Evolutionary conservation across 371 early-diverging fungal species (phyloP), one percentile per base, ranked within the genome.

Genomic region (Mucor irregularis): DNA sequence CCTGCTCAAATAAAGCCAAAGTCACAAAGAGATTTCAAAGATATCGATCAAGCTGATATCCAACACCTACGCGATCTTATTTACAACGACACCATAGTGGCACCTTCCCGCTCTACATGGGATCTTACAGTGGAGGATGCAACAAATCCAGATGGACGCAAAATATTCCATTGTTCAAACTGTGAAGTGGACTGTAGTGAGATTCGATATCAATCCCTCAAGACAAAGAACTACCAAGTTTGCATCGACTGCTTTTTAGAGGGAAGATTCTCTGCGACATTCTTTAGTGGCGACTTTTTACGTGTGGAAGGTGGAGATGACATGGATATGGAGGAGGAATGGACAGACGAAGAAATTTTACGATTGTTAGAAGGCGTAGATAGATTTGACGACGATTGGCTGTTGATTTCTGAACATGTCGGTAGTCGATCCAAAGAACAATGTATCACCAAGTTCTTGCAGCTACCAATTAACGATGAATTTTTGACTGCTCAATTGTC

Each of bases 361-460:
- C 71, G 90, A 45, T 81, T 99, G 24, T 73, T 99, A 30, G 99
- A 99, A 77, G 99, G 90, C 6, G 73, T 99, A 22, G 99, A 99
- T 61, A 83, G 90, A 82, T 94, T 81, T 76, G 93, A 95, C 33
- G 96, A 99, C 49, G 95, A 99, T 72, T 99, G 99, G 99, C 76
- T 86, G 50, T 83, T 86, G 58, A 90, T 99, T 26, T 85, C 97
- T n/a, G 90, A 90, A 47, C 94, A 97, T 66, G 98, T 99, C 4
- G 95, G 94, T 5, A 95, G 92, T 28, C 88, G 94, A 40, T 86
- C 91, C 8, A 87, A 91, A 44, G 97, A 97, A 52, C 93, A 98
- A 66, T 99, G 99, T 62, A 87, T 99, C 30, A 81, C 92, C 24
- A 89, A 95, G 40, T 99, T 99, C 68, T 66, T 99, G 34, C 91